These are phyloP conservation scores for Ogataea hybrid DNA, from an alignment of 1,139 yeast genomes.

Conservation along the genomic window DNA sequence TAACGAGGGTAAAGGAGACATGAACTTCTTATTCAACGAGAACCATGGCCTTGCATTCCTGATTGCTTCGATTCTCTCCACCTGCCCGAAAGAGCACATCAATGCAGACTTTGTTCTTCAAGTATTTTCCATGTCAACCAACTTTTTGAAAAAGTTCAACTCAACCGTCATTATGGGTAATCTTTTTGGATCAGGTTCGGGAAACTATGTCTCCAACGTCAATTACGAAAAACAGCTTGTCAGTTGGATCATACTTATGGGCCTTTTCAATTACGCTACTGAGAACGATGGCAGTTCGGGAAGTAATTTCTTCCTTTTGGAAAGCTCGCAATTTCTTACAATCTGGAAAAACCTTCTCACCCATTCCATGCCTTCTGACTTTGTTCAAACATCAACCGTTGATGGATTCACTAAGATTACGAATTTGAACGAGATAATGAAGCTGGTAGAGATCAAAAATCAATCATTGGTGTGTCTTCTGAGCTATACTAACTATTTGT, in stretches of 20 bases:
- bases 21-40: slow-evolving; percentile 29
- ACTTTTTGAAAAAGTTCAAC: slow-evolving; percentile 37
- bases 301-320: slow-evolving; percentile 61
- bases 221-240: slow-evolving; percentile 42
- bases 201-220: slow-evolving; percentile 38
- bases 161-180: slow-evolving; percentile 32
- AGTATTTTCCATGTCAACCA: slow-evolving; percentile 33
- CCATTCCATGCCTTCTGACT: slow-evolving; percentile 36
- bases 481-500: slow-evolving; percentile 38
- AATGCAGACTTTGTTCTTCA: slow-evolving; percentile 37
- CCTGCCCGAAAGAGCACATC: slow-evolving; percentile 30
- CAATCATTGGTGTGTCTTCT: slow-evolving; percentile 47
- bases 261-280: slow-evolving; percentile 61
- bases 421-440: slow-evolving; percentile 39
- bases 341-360: slow-evolving; percentile 85
- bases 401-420: slow-evolving; percentile 25
- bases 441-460: slow-evolving; percentile 44
- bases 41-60: slow-evolving; percentile 31
- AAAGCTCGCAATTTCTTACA: slow-evolving; percentile 58
- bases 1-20: slow-evolving; percentile 25
- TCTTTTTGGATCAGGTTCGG: slow-evolving; percentile 35
- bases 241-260: slow-evolving; percentile 78
- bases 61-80: slow-evolving; percentile 30
- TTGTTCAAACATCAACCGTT: slow-evolving; percentile 27
- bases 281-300: slow-evolving; percentile 45